Conservation (phyloP, 305 asterid genomes). For the Solanum hybrid region DNA sequence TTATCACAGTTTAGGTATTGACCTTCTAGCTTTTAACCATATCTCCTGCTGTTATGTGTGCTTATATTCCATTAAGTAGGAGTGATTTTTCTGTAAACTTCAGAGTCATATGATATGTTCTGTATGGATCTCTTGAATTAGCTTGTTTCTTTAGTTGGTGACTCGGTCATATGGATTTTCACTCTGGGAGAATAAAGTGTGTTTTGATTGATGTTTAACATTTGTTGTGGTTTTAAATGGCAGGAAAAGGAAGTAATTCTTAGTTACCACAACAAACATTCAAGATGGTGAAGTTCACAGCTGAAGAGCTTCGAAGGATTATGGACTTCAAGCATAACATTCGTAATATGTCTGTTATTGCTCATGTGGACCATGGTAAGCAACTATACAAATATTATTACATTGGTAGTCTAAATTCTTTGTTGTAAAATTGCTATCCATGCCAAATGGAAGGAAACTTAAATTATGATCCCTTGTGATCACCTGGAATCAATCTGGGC, state of each 20-base stretch:
- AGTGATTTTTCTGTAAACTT: not conserved
- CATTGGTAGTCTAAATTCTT: not conserved
- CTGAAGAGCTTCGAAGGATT: constrained; percentile 26
- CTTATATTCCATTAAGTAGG: not conserved
- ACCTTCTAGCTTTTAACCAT: not conserved
- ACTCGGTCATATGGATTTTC: not conserved
- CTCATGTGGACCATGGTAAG: constrained; percentile 32
- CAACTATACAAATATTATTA: too few species aligned
- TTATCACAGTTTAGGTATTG: not conserved
- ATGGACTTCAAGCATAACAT: constrained; percentile 34
- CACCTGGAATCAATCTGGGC: not conserved
- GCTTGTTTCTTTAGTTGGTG: not conserved
- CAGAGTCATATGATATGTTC: not conserved
- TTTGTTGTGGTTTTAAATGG: not conserved
- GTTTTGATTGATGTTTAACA: not conserved
- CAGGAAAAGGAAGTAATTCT: not conserved
- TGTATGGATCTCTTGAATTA: not conserved
- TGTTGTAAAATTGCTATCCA: not conserved
- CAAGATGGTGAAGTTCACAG: constrained; percentile 29
- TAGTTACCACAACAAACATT: not conserved
- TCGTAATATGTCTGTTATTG: constrained; percentile 25
- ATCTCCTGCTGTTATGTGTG: not conserved
- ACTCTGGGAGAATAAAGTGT: not conserved
- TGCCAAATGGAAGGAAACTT: not conserved
- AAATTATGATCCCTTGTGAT: not conserved